Conservation (phyloP, 495 filamentous ascomycete species). For the Rostrohypoxylon terebratum region DNA sequence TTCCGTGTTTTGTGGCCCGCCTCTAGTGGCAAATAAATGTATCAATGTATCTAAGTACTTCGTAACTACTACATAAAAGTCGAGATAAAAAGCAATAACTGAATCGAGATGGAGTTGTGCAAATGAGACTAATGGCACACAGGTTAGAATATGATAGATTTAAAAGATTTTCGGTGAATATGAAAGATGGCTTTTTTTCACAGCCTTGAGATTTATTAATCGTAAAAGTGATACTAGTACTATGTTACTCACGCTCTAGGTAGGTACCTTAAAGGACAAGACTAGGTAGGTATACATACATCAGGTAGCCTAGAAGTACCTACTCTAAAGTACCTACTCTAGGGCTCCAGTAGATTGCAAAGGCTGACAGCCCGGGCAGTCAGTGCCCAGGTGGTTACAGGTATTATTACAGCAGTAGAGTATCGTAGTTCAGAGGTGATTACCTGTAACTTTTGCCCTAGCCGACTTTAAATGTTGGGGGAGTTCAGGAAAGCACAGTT, state of each 20-base stretch:
- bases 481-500: not conserved
- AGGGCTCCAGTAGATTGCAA: not conserved
- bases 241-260: not conserved
- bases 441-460: slow-evolving; percentile 1
- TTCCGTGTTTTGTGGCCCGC: slow-evolving; percentile 8
- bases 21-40: not conserved
- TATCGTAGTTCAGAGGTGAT: not conserved
- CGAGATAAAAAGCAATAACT: slow-evolving; percentile 1
- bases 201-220: not conserved
- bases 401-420: too few species aligned
- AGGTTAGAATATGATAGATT: not conserved
- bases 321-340: too few species aligned
- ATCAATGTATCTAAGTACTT: not conserved
- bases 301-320: not conserved
- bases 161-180: not conserved
- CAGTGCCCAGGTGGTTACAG: too few species aligned
- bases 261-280: not conserved
- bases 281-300: too few species aligned
- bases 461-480: not conserved
- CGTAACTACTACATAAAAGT: not conserved
- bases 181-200: not conserved
- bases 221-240: not conserved
- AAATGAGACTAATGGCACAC: not conserved
- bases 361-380: not conserved
- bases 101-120: not conserved